Base-by-base conservation (phyloP, 805 yeast genomes). In the Maudiozyma pseudohumilis region DNA sequence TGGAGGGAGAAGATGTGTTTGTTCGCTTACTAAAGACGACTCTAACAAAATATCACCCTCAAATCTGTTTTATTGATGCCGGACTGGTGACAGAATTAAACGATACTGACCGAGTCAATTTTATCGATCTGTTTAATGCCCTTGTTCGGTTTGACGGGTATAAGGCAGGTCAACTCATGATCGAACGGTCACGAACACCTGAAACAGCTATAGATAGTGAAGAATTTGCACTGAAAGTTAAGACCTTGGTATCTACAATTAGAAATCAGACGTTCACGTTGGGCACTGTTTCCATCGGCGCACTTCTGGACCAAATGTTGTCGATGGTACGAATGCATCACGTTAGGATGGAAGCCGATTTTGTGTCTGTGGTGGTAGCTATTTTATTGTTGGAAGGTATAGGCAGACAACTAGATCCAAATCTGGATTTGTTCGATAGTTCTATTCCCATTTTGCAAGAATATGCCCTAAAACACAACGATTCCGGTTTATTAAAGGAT, bases 311-410 rank as follows among this genome's bases (percentile, higher is more conserved):
- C 48, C 81, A 77, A 52, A 88, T 89, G 69, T 68, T 92, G 41
- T 68, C 78, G 3, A 87, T 92, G 96, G 97, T 92, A 15, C 68
- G 97, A 43, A 65, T 68, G 9, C 98, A 92, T 59, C 99, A 92
- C 59, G 98, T 92, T 17, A 71, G 96, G 53, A 83, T 92, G 95
- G 99, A 92, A 55, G 94, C 95, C 6, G 98, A 92, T 59, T 92
- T 92, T 54, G 78, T 92, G 30, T 86, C 95, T 22, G 95, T 92
- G 18, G 81, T 92, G n/a, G 86, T 92, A 23, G 95, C 97, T 1
- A 87, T 92, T 18, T 63, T 92, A 38, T 66, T 92, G 39, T 64
- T 92, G 40, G 98, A 92, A 60, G 99, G 99, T 9, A 82, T 92
- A 38, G 97, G 98, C 16, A 70, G 97, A 54, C 95, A 82, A 59